Percentiles rank a stretch among this genome's conserved stretches.
phyloP scores from a whole-genome alignment of 2,329 filamentous ascomycete species.

The Neopestalotiopsis sp. region DNA sequence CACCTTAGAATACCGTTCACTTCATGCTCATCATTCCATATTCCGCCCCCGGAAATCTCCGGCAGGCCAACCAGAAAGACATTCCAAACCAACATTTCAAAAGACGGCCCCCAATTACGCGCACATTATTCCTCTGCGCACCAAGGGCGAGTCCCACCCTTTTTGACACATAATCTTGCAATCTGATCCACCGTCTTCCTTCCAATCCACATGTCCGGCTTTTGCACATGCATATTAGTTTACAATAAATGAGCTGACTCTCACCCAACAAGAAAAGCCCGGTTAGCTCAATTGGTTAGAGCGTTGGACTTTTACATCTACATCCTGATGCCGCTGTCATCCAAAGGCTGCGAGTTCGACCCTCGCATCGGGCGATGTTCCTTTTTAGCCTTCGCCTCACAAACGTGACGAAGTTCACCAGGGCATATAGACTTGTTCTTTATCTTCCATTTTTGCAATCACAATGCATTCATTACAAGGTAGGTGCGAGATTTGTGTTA shows the following conservation, averaged over 20 bases:
- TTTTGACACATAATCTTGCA: background rate
- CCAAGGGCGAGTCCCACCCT: background rate
- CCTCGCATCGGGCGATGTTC: constrained; percentile 20
- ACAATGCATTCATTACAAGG: too few species aligned
- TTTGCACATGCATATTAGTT: background rate
- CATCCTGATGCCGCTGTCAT: constrained; percentile 11
- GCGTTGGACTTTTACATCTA: constrained; percentile 21
- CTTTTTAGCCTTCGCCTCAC: background rate
- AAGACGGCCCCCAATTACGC: background rate
- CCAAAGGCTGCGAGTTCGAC: constrained; percentile 23
- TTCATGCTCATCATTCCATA: too few species aligned
- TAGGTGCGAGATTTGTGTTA: too few species aligned
- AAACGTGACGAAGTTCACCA: background rate
- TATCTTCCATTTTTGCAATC: background rate
- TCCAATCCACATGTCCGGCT: background rate
- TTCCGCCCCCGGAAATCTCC: background rate
- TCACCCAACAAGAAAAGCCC: constrained; percentile 8
- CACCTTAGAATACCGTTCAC: too few species aligned
- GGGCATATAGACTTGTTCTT: background rate
- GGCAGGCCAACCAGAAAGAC: background rate
- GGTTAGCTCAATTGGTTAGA: constrained; percentile 24
- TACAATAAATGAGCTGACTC: background rate
- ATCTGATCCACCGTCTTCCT: background rate
- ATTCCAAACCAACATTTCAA: background rate
- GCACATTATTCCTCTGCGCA: background rate